These are phyloP conservation scores for Candida germanica DNA, from an alignment of 805 yeast genomes.

Conservation along the genomic window DNA sequence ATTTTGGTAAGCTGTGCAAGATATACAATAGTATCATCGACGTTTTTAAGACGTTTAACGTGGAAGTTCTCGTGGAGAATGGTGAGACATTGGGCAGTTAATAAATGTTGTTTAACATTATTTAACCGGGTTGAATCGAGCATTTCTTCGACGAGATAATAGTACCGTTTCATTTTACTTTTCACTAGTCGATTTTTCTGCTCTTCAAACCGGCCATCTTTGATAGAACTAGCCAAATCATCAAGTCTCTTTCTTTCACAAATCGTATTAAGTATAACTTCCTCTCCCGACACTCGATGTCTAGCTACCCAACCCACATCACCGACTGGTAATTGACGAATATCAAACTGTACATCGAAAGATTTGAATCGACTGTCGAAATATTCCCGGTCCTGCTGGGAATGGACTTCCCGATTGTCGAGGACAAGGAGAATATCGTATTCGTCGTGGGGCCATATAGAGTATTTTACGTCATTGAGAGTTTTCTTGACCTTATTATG, in stretches of 20 bases:
- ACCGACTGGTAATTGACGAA: slow-evolving; percentile 68
- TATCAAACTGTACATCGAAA: slow-evolving; percentile 49
- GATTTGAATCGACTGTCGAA: slow-evolving; percentile 54
- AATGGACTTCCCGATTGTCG: slow-evolving; percentile 81
- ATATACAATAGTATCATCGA: slow-evolving; percentile 71
- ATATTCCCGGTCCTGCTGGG: slow-evolving; percentile 64
- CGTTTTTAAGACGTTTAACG: slow-evolving; percentile 62
- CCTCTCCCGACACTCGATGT: slow-evolving; percentile 52
- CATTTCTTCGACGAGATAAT: slow-evolving; percentile 79
- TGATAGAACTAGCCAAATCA: slow-evolving; percentile 77
- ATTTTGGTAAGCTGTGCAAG: slow-evolving; percentile 48
- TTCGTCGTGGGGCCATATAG: slow-evolving; percentile 59
- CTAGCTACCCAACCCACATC: slow-evolving; percentile 89
- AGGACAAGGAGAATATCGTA: slow-evolving; percentile 61
- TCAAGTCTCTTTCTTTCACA: slow-evolving; percentile 87
- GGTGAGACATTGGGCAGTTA: slow-evolving; percentile 72
- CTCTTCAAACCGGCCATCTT: slow-evolving; percentile 85
- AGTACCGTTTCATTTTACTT: slow-evolving; percentile 64
- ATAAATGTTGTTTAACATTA: slow-evolving; percentile 60
- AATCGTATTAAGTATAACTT: slow-evolving; percentile 75
- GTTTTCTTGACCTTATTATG: slow-evolving; percentile 25
- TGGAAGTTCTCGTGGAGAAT: slow-evolving; percentile 65
- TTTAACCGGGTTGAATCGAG: slow-evolving; percentile 25
- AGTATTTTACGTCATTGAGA: slow-evolving; percentile 30
- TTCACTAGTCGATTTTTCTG: slow-evolving; percentile 75